Evolutionary conservation across 768 basidiomycete species (phyloP).

Genomic region (Mycena metata): DNA sequence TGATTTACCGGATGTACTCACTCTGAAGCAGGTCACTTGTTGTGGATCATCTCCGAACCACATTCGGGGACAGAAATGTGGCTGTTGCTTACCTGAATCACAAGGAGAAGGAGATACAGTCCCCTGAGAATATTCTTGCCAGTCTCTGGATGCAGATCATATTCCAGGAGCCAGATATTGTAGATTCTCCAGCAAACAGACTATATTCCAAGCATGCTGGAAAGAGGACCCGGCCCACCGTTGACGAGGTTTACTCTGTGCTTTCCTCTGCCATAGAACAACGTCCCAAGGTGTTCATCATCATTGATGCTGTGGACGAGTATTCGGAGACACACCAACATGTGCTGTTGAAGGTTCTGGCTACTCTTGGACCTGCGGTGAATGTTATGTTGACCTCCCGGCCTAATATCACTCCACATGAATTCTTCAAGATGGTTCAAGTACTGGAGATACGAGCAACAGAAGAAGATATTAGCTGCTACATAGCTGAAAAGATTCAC

Average conservation of each 20-base stretch:
- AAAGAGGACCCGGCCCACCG: no score
- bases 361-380: not conserved
- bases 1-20: not conserved
- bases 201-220: no score
- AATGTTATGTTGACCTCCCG: not conserved
- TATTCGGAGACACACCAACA: no score
- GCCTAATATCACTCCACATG: not conserved
- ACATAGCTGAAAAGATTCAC: not conserved
- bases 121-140: not conserved
- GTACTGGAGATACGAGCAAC: not conserved
- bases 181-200: no score
- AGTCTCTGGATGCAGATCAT: not conserved
- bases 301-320: no score
- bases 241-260: no score
- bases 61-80: not conserved
- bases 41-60: not conserved
- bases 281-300: no score
- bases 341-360: no score
- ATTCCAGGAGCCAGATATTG: not conserved
- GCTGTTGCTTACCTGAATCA: not conserved
- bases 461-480: not conserved
- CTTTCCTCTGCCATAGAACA: no score
- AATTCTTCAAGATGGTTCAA: not conserved
- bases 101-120: not conserved
- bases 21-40: not conserved